These are phyloP conservation scores for Tuber melanosporum DNA, from an alignment of 495 filamentous ascomycete species.

Conservation along the genomic window DNA sequence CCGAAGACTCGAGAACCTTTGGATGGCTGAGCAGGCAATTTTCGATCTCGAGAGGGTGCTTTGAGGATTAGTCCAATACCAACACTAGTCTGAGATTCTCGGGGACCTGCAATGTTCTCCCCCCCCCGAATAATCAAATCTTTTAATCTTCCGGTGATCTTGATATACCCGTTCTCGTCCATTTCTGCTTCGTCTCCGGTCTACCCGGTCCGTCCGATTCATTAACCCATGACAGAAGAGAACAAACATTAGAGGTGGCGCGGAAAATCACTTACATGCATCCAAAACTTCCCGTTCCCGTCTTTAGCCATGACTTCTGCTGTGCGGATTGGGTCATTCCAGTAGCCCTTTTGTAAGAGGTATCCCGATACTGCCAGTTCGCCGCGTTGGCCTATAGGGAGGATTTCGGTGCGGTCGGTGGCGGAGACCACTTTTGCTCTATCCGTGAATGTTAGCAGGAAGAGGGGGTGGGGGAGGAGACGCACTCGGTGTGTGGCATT, in stretches of 20 bases:
- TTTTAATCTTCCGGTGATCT: conserved; percentile 67
- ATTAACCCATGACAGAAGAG: not conserved
- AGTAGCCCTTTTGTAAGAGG: conserved; percentile 86
- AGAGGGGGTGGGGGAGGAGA: not conserved
- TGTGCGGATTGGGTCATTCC: conserved; percentile 62
- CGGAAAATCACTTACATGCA: conserved; percentile 51
- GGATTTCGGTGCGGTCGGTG: conserved; percentile 49
- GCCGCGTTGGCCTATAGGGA: conserved; percentile 62
- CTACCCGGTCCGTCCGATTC: conserved; percentile 42
- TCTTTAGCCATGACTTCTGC: conserved; percentile 63
- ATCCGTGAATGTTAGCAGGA: conserved; percentile 23
- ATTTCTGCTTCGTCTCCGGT: conserved; percentile 92
- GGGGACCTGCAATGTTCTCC: conserved; percentile 63
- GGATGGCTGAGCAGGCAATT: conserved; percentile 74
- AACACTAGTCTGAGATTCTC: not conserved
- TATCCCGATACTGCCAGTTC: conserved; percentile 84
- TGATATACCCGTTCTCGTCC: conserved; percentile 63
- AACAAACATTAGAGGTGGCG: too few species aligned
- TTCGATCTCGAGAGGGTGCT: conserved; percentile 84
- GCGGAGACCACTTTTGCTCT: conserved; percentile 73
- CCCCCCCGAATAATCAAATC: conserved; percentile 90
- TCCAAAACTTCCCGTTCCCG: conserved; percentile 57
- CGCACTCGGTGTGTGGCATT: conserved; percentile 65
- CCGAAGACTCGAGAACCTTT: conserved; percentile 63
- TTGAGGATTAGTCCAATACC: not conserved